A percentile compares a stretch with the other conserved stretches of the same genome.
phyloP scores from a whole-genome alignment of 768 basidiomycete species.

The Phanerodontia chrysosporium region DNA sequence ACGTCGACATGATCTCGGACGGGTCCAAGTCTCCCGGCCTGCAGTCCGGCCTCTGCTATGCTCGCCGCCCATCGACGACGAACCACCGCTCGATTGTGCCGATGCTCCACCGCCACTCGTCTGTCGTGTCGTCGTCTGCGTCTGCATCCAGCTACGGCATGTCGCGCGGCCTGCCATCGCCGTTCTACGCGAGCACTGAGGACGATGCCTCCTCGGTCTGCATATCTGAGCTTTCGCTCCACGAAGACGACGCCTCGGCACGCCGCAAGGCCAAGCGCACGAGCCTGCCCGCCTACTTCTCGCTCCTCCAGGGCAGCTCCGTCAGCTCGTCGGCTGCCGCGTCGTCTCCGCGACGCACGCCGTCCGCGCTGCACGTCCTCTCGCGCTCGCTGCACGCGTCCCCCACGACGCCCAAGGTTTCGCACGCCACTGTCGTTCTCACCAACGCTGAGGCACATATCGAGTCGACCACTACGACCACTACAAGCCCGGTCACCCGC shows the following conservation, averaged over 20 bases:
- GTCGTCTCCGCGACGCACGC: constrained; percentile 10
- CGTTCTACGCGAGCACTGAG: constrained; percentile 21
- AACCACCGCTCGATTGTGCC: constrained; percentile 64
- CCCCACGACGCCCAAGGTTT: constrained; percentile 23
- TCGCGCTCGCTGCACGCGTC: constrained; percentile 21
- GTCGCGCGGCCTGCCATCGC: constrained; percentile 21
- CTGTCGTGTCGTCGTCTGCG: constrained; percentile 37
- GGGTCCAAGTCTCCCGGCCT: constrained; percentile 38
- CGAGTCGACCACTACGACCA: neutral
- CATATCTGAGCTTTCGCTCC: constrained; percentile 17
- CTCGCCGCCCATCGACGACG: constrained; percentile 66
- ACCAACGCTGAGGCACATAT: constrained; percentile 17
- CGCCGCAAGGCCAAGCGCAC: constrained; percentile 55
- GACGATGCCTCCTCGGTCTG: constrained; percentile 32
- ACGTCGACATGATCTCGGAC: constrained; percentile 33
- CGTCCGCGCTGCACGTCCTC: constrained; percentile 19
- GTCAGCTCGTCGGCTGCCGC: constrained; percentile 10
- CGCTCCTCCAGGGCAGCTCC: constrained; percentile 51
- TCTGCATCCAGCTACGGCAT: constrained; percentile 23
- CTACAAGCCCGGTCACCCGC: constrained; percentile 3
- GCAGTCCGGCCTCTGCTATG: constrained; percentile 52
- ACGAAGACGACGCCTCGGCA: constrained; percentile 30
- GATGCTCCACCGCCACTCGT: constrained; percentile 48
- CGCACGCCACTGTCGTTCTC: constrained; percentile 18
- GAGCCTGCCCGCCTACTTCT: constrained; percentile 74